These are phyloP conservation scores for Niebla homalea DNA, from an alignment of 495 filamentous ascomycete species.

Conservation along the genomic window DNA sequence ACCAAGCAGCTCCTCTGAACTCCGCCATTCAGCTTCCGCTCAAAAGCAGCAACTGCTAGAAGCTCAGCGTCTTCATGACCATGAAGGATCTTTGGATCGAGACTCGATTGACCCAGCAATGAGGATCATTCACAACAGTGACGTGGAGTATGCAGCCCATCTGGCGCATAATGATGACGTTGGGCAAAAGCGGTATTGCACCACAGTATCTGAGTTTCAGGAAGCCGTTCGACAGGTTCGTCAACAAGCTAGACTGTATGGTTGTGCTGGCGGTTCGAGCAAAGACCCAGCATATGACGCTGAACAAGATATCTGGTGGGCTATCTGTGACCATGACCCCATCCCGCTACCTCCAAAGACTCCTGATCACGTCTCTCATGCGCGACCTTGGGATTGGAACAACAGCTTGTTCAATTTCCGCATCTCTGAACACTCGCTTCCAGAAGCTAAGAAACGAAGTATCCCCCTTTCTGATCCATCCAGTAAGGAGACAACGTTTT, in stretches of 20 bases:
- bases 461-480: too few relatives aligned
- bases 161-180: slow-evolving; percentile 2
- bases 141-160: slow-evolving; percentile 14
- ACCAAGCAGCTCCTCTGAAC: not conserved
- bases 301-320: slow-evolving; percentile 20
- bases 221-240: slow-evolving; percentile 16
- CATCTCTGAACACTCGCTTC: not conserved
- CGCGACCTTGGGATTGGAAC: slow-evolving; percentile 18
- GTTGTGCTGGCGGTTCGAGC: slow-evolving; percentile 17
- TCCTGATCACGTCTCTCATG: slow-evolving; percentile 15
- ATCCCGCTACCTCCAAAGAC: slow-evolving; percentile 12
- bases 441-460: too few relatives aligned
- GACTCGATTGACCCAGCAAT: slow-evolving; percentile 9
- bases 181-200: slow-evolving; percentile 13
- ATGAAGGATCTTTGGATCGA: not conserved
- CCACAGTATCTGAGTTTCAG: slow-evolving; percentile 17
- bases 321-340: slow-evolving; percentile 15
- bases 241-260: slow-evolving; percentile 17
- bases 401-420: slow-evolving; percentile 16
- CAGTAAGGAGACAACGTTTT: too few relatives aligned
- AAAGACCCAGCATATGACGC: slow-evolving; percentile 20
- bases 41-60: slow-evolving; percentile 1
- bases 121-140: slow-evolving; percentile 9
- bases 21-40: not conserved
- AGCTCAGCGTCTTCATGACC: not conserved